Evolutionary conservation across 768 basidiomycete genomes (phyloP).

Genomic region (Lentinus brumalis): DNA sequence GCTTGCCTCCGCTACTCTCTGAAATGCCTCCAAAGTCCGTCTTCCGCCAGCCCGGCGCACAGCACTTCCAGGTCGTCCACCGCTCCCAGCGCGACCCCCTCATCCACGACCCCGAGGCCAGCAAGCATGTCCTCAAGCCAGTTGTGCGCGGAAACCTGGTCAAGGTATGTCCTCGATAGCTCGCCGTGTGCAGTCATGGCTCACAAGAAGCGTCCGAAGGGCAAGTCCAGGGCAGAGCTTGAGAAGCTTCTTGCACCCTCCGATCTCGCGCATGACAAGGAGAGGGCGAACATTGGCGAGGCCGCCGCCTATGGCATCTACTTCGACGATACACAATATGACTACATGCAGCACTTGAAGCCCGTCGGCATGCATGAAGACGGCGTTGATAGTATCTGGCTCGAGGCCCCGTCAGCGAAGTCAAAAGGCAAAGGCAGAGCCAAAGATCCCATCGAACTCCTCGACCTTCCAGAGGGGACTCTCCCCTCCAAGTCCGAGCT

Average conservation of each 20-base stretch:
- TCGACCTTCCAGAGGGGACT: slow-evolving; percentile 67
- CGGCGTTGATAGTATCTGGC: slow-evolving; percentile 76
- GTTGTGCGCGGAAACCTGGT: slow-evolving; percentile 72
- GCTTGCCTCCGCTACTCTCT: not conserved
- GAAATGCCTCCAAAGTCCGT: slow-evolving; percentile 80
- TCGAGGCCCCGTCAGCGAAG: slow-evolving; percentile 64
- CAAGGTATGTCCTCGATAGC: slow-evolving; percentile 46
- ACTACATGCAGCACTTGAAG: slow-evolving; percentile 97
- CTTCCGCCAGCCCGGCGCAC: slow-evolving; percentile 86
- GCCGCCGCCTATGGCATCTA: slow-evolving; percentile 88
- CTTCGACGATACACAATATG: slow-evolving; percentile 95
- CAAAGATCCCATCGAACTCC: slow-evolving; percentile 42
- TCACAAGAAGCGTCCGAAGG: slow-evolving; percentile 40
- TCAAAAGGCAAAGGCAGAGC: slow-evolving; percentile 45
- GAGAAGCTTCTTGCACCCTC: slow-evolving; percentile 57
- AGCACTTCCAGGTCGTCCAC: slow-evolving; percentile 97
- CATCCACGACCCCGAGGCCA: slow-evolving; percentile 90
- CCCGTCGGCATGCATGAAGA: slow-evolving; percentile 75
- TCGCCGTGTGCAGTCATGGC: not conserved
- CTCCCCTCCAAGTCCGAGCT: slow-evolving; percentile 76
- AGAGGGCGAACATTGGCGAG: slow-evolving; percentile 72
- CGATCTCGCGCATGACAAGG: slow-evolving; percentile 47
- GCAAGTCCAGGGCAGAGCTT: slow-evolving; percentile 80
- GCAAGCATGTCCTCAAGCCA: slow-evolving; percentile 85
- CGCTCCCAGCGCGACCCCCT: slow-evolving; percentile 95